These are phyloP conservation scores for Tanacetum coccineum DNA, from an alignment of 129 eudicot species.

Conservation along the genomic window DNA sequence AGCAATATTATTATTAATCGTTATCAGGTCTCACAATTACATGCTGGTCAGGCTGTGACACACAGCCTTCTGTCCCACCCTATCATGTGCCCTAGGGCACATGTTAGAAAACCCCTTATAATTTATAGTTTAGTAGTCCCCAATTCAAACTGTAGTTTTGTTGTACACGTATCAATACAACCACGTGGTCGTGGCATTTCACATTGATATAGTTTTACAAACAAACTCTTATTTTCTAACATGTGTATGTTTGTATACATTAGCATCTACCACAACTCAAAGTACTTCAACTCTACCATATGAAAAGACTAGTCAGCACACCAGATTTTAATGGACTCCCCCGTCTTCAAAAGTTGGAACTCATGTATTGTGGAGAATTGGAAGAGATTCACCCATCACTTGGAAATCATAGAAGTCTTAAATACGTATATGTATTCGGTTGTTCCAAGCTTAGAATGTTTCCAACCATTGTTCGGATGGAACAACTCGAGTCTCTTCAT, in stretches of 20 bases:
- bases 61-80: no score
- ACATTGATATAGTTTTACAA: no score
- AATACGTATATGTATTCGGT: neutral
- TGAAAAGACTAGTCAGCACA: neutral
- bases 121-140: no score
- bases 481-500: neutral
- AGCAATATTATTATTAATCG: no score
- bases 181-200: no score
- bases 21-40: no score
- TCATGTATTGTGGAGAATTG: neutral
- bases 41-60: no score
- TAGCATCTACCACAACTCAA: slow-evolving; percentile 2
- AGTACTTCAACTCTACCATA: neutral
- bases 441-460: neutral
- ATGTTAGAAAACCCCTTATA: no score
- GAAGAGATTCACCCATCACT: slow-evolving; percentile 17
- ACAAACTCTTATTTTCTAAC: neutral
- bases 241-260: neutral
- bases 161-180: neutral
- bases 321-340: slow-evolving; percentile 17
- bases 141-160: no score
- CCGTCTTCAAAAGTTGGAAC: neutral
- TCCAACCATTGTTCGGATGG: neutral
- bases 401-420: slow-evolving; percentile 3
- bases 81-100: no score